Percentiles rank a stretch among this genome's conserved stretches.
These are phyloP conservation scores for Leishmania braziliensis DNA, from an alignment of 208 protist species.

Conservation along the genomic window DNA sequence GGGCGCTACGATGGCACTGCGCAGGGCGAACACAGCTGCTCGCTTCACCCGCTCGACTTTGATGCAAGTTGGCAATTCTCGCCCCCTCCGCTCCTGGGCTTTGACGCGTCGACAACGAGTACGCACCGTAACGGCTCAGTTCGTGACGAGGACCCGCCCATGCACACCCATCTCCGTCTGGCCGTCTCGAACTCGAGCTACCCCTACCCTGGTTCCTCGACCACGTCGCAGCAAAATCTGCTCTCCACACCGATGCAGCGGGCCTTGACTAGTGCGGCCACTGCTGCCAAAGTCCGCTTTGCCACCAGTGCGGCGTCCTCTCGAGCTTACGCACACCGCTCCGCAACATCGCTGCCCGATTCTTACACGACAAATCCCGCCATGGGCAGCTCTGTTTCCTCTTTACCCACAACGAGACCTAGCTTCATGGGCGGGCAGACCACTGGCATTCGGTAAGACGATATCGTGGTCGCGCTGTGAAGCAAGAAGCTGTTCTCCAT, in stretches of 20 bases:
- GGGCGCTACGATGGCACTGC: slow-evolving; percentile 2
- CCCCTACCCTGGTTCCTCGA: slow-evolving; percentile 8
- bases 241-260: slow-evolving; percentile 5
- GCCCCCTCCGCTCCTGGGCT: slow-evolving; percentile 30
- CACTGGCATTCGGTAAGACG: not conserved
- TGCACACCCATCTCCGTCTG: slow-evolving; percentile 14
- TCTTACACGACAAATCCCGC: not conserved
- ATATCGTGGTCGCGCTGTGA: not conserved
- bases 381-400: slow-evolving; percentile 8
- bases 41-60: slow-evolving; percentile 30
- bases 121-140: slow-evolving; percentile 20
- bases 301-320: not conserved
- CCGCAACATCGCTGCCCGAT: slow-evolving; percentile 10
- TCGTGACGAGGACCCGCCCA: slow-evolving; percentile 27
- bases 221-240: slow-evolving; percentile 24
- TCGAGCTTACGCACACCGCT: slow-evolving; percentile 6
- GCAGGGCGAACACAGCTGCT: slow-evolving; percentile 13
- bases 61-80: slow-evolving; percentile 46
- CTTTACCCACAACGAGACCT: not conserved
- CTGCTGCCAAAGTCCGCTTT: slow-evolving; percentile 18
- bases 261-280: not conserved
- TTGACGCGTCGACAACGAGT: slow-evolving; percentile 41
- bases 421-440: not conserved
- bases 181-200: slow-evolving; percentile 19
- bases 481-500: not conserved